A percentile compares a stretch with the other conserved stretches of the same genome.
Evolutionary conservation across 169 alveolate species (phyloP).

Genomic region (Plasmodium billcollinsi): DNA sequence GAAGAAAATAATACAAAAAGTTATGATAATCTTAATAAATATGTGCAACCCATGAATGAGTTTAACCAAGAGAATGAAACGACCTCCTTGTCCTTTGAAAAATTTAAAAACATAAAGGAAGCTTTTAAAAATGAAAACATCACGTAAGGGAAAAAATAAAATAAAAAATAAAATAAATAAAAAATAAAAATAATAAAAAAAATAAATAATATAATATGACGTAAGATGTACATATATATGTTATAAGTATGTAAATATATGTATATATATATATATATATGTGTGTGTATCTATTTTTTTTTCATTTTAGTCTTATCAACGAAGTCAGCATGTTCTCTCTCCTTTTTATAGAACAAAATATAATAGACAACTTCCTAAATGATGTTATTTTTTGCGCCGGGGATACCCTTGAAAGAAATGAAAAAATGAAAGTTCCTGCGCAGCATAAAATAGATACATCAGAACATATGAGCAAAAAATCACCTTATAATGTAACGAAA

Average conservation of each 20-base stretch:
- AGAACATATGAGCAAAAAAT: no score
- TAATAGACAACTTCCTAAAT: conserved; percentile 13
- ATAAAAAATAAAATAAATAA: no score
- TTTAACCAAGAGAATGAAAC: not conserved
- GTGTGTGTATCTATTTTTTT: not conserved
- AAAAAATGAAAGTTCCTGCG: not conserved
- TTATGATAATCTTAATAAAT: not conserved
- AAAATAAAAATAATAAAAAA: no score
- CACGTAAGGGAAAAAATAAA: conserved; percentile 4
- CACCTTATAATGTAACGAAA: not conserved
- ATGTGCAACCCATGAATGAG: conserved; percentile 4
- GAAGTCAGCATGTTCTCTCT: conserved; percentile 24
- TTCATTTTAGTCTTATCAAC: conserved; percentile 19
- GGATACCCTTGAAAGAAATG: not conserved
- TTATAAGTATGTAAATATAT: not conserved
- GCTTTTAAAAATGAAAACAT: conserved; percentile 18
- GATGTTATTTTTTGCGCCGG: conserved; percentile 6
- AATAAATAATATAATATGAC: no score
- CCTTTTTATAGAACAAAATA: not conserved
- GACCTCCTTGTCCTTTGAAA: not conserved
- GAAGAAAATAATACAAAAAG: not conserved
- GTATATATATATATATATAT: not conserved
- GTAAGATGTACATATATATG: not conserved
- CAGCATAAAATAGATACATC: no score
- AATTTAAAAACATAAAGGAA: conserved; percentile 32